A percentile compares a stretch with the other conserved stretches of the same genome.
phyloP scores from a whole-genome alignment of 345 rosid species.

The Eucalyptus cloeziana region DNA sequence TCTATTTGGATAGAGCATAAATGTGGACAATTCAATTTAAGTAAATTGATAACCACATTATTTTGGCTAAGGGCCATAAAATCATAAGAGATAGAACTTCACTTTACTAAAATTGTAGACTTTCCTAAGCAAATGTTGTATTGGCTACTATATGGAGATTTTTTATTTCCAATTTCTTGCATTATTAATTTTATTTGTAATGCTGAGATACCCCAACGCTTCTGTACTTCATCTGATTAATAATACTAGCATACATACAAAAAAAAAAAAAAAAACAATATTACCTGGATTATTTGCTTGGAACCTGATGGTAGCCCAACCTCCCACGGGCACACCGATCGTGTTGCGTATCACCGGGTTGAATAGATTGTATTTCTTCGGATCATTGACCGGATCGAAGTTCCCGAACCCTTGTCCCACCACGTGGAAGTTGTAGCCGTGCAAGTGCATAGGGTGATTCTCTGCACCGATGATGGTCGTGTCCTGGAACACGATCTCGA shows the following conservation, averaged over 20 bases:
- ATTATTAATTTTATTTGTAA: background rate
- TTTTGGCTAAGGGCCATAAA: background rate
- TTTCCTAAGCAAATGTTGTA: background rate
- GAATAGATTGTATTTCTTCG: background rate
- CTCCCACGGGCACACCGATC: constrained; percentile 1
- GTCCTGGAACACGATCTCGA: constrained; percentile 9
- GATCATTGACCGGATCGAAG: constrained; percentile 1
- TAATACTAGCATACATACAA: background rate
- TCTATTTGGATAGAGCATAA: background rate
- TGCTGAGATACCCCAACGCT: background rate
- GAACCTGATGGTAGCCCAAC: constrained; percentile 18
- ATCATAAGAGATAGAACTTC: background rate
- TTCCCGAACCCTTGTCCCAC: constrained; percentile 5
- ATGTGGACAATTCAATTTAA: background rate
- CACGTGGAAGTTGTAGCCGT: constrained; percentile 3
- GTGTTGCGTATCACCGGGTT: constrained; percentile 6
- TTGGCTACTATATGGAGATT: background rate
- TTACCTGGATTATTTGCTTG: constrained; percentile 11
- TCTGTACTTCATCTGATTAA: background rate
- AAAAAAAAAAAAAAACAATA: background rate
- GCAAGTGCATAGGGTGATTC: constrained; percentile 9
- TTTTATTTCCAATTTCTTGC: background rate
- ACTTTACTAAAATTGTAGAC: background rate
- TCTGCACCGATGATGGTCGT: background rate
- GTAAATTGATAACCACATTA: background rate